Conservation (phyloP, 2,329 filamentous ascomycete species). For the Allantophomopsis lycopodina region DNA sequence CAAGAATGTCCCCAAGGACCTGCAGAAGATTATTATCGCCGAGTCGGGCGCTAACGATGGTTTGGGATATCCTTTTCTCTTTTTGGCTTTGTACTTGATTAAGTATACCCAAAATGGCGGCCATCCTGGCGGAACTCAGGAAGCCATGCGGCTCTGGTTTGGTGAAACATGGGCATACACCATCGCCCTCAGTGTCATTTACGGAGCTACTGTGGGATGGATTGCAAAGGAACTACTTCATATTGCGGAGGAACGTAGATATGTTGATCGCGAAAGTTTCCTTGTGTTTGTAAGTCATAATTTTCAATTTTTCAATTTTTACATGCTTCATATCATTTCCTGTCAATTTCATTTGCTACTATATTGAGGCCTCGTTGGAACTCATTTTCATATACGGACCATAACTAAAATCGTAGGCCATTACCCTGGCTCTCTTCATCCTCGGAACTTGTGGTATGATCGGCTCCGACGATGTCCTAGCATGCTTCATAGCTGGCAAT, state of each 20-base stretch:
- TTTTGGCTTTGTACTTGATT: slow-evolving; percentile 71
- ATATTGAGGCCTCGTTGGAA: no score
- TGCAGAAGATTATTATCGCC: slow-evolving; percentile 67
- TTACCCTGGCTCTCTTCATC: slow-evolving; percentile 76
- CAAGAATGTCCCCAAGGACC: slow-evolving; percentile 67
- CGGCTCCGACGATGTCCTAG: slow-evolving; percentile 78
- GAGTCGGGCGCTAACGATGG: slow-evolving; percentile 88
- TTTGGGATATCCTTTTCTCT: slow-evolving; percentile 73
- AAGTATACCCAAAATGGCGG: slow-evolving; percentile 51
- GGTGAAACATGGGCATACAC: slow-evolving; percentile 76
- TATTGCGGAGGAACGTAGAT: slow-evolving; percentile 69
- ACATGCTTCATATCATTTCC: no score
- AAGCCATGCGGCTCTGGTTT: slow-evolving; percentile 71
- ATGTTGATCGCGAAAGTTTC: slow-evolving; percentile 29
- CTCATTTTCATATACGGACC: no score
- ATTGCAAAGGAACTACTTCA: slow-evolving; percentile 70
- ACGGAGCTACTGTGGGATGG: slow-evolving; percentile 69
- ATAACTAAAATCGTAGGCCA: slow-evolving; percentile 14
- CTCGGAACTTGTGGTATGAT: slow-evolving; percentile 84
- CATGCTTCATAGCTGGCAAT: slow-evolving; percentile 87
- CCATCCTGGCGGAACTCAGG: slow-evolving; percentile 40
- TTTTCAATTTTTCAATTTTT: no score
- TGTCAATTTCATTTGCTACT: no score
- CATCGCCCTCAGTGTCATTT: slow-evolving; percentile 64
- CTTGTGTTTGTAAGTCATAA: slow-evolving; percentile 28